phyloP scores from a whole-genome alignment of 2,329 filamentous ascomycete species.

The Fusarium euwallaceae region DNA sequence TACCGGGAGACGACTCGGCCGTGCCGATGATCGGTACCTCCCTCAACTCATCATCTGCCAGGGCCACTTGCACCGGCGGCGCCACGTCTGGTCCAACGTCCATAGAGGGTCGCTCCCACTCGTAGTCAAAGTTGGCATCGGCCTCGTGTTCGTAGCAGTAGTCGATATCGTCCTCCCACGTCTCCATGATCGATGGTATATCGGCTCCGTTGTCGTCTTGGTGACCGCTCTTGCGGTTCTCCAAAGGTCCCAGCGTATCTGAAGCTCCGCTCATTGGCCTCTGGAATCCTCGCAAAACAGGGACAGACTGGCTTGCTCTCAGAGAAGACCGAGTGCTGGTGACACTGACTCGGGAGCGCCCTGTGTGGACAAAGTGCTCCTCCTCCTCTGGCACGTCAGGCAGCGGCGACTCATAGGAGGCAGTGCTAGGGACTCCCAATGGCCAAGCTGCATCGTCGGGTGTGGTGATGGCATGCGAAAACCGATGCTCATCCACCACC shows the following conservation, averaged over 20 bases:
- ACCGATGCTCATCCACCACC: constrained; percentile 35
- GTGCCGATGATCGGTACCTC: constrained; percentile 35
- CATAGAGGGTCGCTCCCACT: constrained; percentile 71
- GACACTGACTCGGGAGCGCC: constrained; percentile 59
- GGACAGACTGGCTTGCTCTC: constrained; percentile 68
- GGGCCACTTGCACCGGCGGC: constrained; percentile 41
- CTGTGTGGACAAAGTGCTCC: constrained; percentile 58
- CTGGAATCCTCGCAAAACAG: constrained; percentile 64
- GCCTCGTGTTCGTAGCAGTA: constrained; percentile 78
- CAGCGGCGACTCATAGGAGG: constrained; percentile 59
- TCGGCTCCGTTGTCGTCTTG: constrained; percentile 43
- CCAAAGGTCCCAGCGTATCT: constrained; percentile 64
- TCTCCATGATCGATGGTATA: constrained; percentile 56
- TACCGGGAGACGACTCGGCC: constrained; percentile 44
- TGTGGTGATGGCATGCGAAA: constrained; percentile 58
- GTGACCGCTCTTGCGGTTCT: constrained; percentile 47
- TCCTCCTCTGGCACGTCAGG: constrained; percentile 75
- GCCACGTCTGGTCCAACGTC: constrained; percentile 53
- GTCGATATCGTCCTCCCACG: constrained; percentile 78
- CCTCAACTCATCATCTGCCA: constrained; percentile 43
- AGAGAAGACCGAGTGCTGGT: constrained; percentile 65
- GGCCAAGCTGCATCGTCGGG: constrained; percentile 60
- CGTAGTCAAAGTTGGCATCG: constrained; percentile 75
- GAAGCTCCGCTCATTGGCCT: constrained; percentile 64
- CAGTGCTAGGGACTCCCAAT: constrained; percentile 42